Conservation (phyloP, 768 basidiomycete species). For the Rickenella mellea region DNA sequence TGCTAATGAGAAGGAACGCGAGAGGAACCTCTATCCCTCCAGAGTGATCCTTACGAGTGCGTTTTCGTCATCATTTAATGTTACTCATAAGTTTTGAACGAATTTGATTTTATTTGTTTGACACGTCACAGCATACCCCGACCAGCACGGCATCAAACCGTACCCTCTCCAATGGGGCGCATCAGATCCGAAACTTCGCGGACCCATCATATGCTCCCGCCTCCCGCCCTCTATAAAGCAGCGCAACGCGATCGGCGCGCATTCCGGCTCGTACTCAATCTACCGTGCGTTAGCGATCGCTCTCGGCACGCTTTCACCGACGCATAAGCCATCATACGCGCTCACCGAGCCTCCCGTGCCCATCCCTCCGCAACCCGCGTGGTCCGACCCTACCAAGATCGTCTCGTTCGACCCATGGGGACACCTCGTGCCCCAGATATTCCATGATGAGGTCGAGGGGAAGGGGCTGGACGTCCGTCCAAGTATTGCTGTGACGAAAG, state of each 20-base stretch:
- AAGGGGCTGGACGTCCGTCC: conserved; percentile 79
- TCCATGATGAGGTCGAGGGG: conserved; percentile 48
- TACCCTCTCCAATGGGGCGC: conserved; percentile 80
- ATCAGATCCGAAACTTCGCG: conserved; percentile 49
- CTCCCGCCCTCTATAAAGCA: conserved; percentile 77
- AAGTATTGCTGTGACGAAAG: conserved; percentile 86
- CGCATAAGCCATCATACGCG: conserved; percentile 75
- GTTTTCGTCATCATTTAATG: conserved; percentile 19
- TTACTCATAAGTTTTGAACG: neutral
- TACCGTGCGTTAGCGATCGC: conserved; percentile 91
- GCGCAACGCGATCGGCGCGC: conserved; percentile 90
- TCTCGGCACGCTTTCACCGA: conserved; percentile 70
- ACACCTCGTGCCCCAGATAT: conserved; percentile 72
- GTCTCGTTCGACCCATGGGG: conserved; percentile 94
- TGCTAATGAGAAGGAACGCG: conserved; percentile 51
- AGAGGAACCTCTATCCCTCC: conserved; percentile 70
- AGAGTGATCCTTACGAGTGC: conserved; percentile 78
- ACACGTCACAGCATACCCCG: conserved; percentile 60
- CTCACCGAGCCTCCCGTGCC: conserved; percentile 79
- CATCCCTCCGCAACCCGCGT: conserved; percentile 67
- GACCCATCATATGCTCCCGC: conserved; percentile 84
- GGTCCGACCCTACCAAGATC: conserved; percentile 73
- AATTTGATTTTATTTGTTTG: conserved; percentile 6
- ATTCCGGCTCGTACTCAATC: conserved; percentile 89
- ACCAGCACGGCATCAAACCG: conserved; percentile 82